A percentile compares a stretch with the other conserved stretches of the same genome.
Conservation (phyloP, 1,284 basidiomycete genomes). For the Macrocybe sp. region DNA sequence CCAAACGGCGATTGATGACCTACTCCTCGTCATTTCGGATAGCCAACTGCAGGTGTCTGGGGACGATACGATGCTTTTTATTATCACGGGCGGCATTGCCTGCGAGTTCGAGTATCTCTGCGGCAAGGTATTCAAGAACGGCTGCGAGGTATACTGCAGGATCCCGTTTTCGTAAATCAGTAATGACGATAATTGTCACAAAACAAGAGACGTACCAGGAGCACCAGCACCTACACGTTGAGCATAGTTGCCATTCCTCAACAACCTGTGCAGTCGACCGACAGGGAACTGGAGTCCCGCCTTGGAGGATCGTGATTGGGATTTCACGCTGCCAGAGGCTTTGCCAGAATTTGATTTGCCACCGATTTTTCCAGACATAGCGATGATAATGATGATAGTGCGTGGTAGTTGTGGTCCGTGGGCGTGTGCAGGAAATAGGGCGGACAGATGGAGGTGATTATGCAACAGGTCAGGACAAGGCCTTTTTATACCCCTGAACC, state of each 20-base stretch:
- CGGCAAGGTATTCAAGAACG: slow-evolving; percentile 79
- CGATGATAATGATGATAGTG: background rate
- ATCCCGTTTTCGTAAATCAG: background rate
- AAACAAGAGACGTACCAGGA: slow-evolving; percentile 47
- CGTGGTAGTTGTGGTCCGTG: slow-evolving; percentile 6
- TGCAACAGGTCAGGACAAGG: slow-evolving; percentile 2
- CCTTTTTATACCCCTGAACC: slow-evolving; percentile 2
- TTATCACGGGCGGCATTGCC: slow-evolving; percentile 79
- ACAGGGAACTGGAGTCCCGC: slow-evolving; percentile 85
- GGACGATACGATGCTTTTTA: slow-evolving; percentile 91
- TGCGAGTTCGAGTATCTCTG: slow-evolving; percentile 84
- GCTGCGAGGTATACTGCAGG: slow-evolving; percentile 68
- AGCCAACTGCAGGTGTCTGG: slow-evolving; percentile 86
- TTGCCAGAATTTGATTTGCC: slow-evolving; percentile 51
- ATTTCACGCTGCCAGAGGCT: slow-evolving; percentile 41
- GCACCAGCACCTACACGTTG: slow-evolving; percentile 77
- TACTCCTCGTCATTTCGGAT: slow-evolving; percentile 87
- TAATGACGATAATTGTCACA: background rate
- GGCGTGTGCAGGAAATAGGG: slow-evolving; percentile 10
- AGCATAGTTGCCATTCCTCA: slow-evolving; percentile 85
- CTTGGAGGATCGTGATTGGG: slow-evolving; percentile 76
- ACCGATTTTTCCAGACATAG: slow-evolving; percentile 44
- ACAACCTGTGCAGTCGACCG: slow-evolving; percentile 85
- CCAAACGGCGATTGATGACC: slow-evolving; percentile 22
- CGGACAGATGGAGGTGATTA: slow-evolving; percentile 13